Conservation (phyloP, 345 rosid genomes). For the Nephelium lappaceum region DNA sequence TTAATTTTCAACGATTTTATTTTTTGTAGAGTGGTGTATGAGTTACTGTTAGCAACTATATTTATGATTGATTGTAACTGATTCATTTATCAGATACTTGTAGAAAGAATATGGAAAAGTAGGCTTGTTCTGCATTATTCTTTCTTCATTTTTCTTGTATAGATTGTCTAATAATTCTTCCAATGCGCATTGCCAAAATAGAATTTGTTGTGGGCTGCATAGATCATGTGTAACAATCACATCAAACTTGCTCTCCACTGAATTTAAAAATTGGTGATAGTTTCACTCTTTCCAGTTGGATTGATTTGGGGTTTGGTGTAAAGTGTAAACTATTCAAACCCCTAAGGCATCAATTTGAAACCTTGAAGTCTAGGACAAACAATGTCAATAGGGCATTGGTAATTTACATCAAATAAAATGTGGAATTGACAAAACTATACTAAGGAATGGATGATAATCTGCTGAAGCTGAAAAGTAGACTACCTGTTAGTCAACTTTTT, state of each 20-base stretch:
- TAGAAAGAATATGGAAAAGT: slow-evolving; percentile 9
- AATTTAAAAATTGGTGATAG: neutral
- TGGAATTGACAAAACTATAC: neutral
- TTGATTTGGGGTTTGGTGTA: neutral
- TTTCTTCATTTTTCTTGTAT: neutral
- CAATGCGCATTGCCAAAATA: neutral
- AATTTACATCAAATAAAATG: neutral
- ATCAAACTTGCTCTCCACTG: neutral
- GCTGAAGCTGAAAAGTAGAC: neutral
- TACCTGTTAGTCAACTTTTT: neutral
- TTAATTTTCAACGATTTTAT: neutral
- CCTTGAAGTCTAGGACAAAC: neutral
- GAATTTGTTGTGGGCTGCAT: neutral
- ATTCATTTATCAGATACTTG: neutral
- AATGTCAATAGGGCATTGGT: neutral
- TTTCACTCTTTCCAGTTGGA: neutral
- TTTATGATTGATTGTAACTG: neutral
- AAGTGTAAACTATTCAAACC: neutral
- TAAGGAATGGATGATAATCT: slow-evolving; percentile 1
- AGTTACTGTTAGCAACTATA: neutral
- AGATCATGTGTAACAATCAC: neutral
- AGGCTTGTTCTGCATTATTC: neutral
- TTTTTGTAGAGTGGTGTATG: neutral
- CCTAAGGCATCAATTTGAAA: neutral
- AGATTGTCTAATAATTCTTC: neutral